Conservation (phyloP, 1,284 basidiomycete genomes). For the Sporisorium graminicola region DNA sequence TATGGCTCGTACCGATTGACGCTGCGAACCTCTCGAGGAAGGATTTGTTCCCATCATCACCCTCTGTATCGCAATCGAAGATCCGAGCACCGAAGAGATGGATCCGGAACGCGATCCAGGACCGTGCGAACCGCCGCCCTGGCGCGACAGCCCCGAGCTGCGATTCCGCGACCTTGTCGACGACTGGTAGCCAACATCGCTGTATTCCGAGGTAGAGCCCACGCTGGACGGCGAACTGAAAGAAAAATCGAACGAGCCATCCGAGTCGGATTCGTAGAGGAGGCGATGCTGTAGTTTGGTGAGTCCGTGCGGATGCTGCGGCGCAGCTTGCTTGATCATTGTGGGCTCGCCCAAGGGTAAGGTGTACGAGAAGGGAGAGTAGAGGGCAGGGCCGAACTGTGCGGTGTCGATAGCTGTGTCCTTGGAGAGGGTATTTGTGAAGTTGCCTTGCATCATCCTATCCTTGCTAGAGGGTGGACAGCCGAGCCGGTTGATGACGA, state of each 20-base stretch:
- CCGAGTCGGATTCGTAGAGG: conserved; percentile 52
- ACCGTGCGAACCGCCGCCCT: conserved; percentile 11
- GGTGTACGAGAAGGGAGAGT: conserved; percentile 20
- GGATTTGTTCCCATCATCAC: conserved; percentile 27
- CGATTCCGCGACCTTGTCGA: conserved; percentile 23
- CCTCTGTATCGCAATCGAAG: conserved; percentile 37
- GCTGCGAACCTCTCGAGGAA: conserved; percentile 3
- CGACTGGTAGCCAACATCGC: conserved; percentile 27
- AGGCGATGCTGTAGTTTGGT: conserved; percentile 49
- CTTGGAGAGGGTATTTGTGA: conserved; percentile 4
- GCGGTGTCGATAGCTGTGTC: conserved; percentile 16
- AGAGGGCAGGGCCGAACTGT: conserved; percentile 9
- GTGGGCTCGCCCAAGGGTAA: conserved; percentile 13
- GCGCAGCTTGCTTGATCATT: conserved; percentile 48
- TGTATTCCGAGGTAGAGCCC: conserved; percentile 38
- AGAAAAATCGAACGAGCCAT: conserved; percentile 32
- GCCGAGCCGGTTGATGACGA: neutral
- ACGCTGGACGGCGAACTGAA: conserved; percentile 46
- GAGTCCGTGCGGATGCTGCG: conserved; percentile 38
- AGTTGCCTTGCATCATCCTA: conserved; percentile 33
- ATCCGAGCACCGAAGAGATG: conserved; percentile 35
- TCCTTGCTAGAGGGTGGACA: neutral
- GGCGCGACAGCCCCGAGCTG: conserved; percentile 13
- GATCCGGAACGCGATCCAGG: conserved; percentile 29
- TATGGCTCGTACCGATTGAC: conserved; percentile 37